Conservation (phyloP, 495 filamentous ascomycete species). For the Aspergillus cristatus region DNA sequence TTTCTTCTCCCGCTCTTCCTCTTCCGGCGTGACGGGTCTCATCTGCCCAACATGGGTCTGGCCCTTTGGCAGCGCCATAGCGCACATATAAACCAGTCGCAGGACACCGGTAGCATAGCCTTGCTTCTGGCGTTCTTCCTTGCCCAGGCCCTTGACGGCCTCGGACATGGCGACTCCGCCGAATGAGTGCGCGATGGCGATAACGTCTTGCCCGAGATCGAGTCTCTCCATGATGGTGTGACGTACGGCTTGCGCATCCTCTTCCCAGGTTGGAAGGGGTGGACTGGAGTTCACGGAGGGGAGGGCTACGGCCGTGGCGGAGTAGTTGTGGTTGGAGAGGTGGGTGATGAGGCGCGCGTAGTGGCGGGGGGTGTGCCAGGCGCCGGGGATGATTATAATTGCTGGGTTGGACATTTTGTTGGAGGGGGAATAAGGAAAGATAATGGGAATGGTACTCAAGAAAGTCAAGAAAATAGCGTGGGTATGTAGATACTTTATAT, state of each 20-base stretch:
- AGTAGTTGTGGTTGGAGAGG: conserved; percentile 18
- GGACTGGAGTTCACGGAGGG: conserved; percentile 21
- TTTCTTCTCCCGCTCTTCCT: conserved; percentile 17
- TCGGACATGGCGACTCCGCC: conserved; percentile 29
- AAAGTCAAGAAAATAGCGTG: too few relatives aligned
- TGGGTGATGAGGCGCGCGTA: conserved; percentile 24
- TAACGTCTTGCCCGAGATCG: conserved; percentile 22
- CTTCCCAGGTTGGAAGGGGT: conserved; percentile 16
- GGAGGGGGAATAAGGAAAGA: neutral
- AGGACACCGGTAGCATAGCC: conserved; percentile 31
- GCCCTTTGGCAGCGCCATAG: conserved; percentile 19
- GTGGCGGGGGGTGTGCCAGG: conserved; percentile 33
- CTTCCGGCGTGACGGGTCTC: conserved; percentile 12
- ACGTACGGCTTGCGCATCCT: conserved; percentile 19
- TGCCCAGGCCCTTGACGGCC: conserved; percentile 26
- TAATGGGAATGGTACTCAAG: too few relatives aligned
- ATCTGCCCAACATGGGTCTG: conserved; percentile 16
- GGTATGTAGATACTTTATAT: too few relatives aligned
- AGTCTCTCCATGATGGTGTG: conserved; percentile 15
- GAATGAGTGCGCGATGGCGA: conserved; percentile 30
- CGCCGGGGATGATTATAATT: conserved; percentile 32
- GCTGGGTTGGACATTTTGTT: conserved; percentile 5
- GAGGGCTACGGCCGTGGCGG: conserved; percentile 17
- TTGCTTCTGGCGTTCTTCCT: conserved; percentile 24
- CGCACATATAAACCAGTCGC: conserved; percentile 30